Evolutionary conservation across 768 basidiomycete species (phyloP), one percentile per base, ranked within the genome.

Genomic region (Boletus sensibilis): DNA sequence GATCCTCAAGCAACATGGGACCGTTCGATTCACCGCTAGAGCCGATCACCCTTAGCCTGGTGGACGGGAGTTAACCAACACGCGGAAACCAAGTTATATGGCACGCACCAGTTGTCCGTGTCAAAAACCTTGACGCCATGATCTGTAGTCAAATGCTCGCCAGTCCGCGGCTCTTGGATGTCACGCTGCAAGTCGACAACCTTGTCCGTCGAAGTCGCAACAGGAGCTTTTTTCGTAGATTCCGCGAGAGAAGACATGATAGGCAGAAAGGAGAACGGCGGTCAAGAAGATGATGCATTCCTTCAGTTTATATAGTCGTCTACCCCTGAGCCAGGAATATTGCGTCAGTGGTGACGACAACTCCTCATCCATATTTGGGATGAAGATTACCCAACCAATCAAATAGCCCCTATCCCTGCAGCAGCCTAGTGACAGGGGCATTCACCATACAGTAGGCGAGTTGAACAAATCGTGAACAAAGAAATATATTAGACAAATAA

Each of bases 1-100:
- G 85, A 66, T 90, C 88, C 65, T 91, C 90, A n/a, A 95, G 78
- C 9, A 92, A 75, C 25, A 82, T 81, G 1, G 92, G 88, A 0
- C 92, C 94, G 3, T 77, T 75, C 38, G 74, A 71, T 25, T 71
- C 61, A 33, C 78, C 81, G 58, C 77, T 70, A 20, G 75, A 68
- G 21, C 68, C 60, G 39, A 68, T 67, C 21, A 77, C 80, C 65
- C 79, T 83, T 42, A 87, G 72, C 86, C 87, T 88, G 55, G 31
- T 35, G 29, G 27, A 44, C 39, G 37, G 9, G 33, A 61, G 31
- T 68, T 25, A 43, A 33, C 41, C 21, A 47, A 54, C 51, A 52
- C 3, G 27, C 38, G 18, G 49, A 57, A 39, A 56, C 33, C 31
- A 23, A 51, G 48, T 20, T 34, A 5, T 42, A 33, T 18, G 29